Conservation (phyloP, 306 rosid species). For the Lithocarpus polystachyus region DNA sequence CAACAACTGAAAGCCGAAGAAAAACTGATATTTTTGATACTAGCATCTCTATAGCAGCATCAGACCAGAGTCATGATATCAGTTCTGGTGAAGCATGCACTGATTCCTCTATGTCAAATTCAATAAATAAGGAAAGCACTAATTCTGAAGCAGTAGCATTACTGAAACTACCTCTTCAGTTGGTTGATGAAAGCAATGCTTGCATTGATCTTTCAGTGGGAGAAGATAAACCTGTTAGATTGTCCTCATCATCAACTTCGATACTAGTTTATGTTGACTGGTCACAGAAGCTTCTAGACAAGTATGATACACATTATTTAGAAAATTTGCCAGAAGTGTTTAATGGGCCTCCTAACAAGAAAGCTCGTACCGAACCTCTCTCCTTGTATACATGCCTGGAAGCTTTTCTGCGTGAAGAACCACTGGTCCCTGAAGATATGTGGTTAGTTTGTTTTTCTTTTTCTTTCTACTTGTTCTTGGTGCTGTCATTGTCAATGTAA, state of each 20-base stretch:
- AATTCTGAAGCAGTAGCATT: slow-evolving; percentile 36
- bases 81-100: slow-evolving; percentile 37
- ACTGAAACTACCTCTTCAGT: slow-evolving; percentile 65
- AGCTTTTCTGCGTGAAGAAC: slow-evolving; percentile 98
- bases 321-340: slow-evolving; percentile 84
- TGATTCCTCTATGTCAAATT: slow-evolving; percentile 34
- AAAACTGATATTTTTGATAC: slow-evolving; percentile 47
- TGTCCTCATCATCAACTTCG: slow-evolving; percentile 47
- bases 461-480: slow-evolving; percentile 1
- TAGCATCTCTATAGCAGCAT: slow-evolving; percentile 32
- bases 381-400: slow-evolving; percentile 92
- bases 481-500: not conserved
- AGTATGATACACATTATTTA: slow-evolving; percentile 61
- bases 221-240: slow-evolving; percentile 61
- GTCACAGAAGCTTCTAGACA: slow-evolving; percentile 74
- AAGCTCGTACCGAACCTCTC: slow-evolving; percentile 90
- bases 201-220: slow-evolving; percentile 84
- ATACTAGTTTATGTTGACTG: slow-evolving; percentile 73
- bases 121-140: slow-evolving; percentile 42
- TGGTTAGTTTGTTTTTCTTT: slow-evolving; percentile 60
- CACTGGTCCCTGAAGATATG: slow-evolving; percentile 98
- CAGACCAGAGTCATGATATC: slow-evolving; percentile 29
- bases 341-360: slow-evolving; percentile 83
- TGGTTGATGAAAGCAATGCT: slow-evolving; percentile 65
- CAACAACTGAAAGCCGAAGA: slow-evolving; percentile 47